Evolutionary conservation across 257 asterid species (phyloP), one percentile per base, ranked within the genome.

Genomic region (Rauvolfia tetraphylla): DNA sequence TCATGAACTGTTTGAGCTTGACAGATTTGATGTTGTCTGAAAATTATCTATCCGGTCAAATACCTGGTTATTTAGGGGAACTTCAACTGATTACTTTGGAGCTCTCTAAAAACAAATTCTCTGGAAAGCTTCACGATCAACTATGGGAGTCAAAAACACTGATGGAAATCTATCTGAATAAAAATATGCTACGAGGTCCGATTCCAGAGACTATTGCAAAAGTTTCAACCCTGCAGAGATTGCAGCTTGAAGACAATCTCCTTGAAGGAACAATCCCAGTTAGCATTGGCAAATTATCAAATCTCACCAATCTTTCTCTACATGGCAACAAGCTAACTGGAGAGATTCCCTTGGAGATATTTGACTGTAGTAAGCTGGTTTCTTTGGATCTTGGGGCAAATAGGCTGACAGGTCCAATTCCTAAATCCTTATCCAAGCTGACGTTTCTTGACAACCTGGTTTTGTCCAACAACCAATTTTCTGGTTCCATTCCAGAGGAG

Each of bases 61-160:
- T 93, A 51, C 97, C 98, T 4, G 81, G 83, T 76, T 91, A 89
- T 76, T 68, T 93, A 0, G 97, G 91, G 70, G 76, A 85, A 71
- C 95, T 93, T 80, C 85, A 25, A 22, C 84, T 93, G 18, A 38
- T 86, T 31, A 89, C 77, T 6, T 75, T 93, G 62, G 97, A 93
- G 76, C 80, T 93, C 10, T 85, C 95, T 1, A 85, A 71, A 78
- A 93, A 93, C 80, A 77, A 58, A 33, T 72, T 91, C 29, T 87
- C 86, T 4, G 97, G 98, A 23, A 72, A 68, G 46, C 79, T 93
- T 58, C 97, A 97, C 6, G 84, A 86, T 76, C 77, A 79, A 9
- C 79, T 93, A 23, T 91, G 96, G 95, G 86, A 88, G 77, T 93
- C 98, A 0, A 72, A 71, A 66, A 86, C 97, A 34, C 89, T 93